Conservation (phyloP, 2,329 filamentous ascomycete species). For the Chaetomium sp. region DNA sequence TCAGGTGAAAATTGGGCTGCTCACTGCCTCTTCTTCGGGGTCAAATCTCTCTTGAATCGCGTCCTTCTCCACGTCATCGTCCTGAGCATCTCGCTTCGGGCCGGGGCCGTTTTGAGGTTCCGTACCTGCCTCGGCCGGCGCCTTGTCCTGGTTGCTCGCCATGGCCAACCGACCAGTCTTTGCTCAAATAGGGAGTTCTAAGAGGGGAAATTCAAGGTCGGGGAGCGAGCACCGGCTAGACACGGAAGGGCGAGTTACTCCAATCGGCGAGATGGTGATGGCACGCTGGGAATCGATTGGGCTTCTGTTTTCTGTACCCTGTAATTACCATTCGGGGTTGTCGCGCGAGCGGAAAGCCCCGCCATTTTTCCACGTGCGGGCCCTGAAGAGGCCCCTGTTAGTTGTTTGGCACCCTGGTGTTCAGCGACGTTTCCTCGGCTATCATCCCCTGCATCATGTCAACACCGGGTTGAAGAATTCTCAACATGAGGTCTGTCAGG, state of each 20-base stretch:
- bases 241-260: neutral
- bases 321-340: too few species aligned
- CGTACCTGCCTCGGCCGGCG: neutral
- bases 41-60: slow-evolving; percentile 35
- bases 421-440: too few species aligned
- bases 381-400: too few species aligned
- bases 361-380: neutral
- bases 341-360: neutral
- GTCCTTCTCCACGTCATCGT: slow-evolving; percentile 25
- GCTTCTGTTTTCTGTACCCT: neutral
- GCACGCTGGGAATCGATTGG: slow-evolving; percentile 5
- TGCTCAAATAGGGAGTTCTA: neutral
- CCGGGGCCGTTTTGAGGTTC: neutral
- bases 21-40: slow-evolving; percentile 51
- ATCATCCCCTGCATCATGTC: too few species aligned
- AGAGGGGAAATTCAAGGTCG: neutral
- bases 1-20: slow-evolving; percentile 19
- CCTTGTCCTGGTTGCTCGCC: slow-evolving; percentile 5
- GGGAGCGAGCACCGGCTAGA: slow-evolving; percentile 3
- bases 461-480: too few species aligned
- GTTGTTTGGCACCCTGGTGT: too few species aligned
- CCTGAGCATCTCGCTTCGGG: slow-evolving; percentile 4
- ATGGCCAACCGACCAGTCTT: neutral
- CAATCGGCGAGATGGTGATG: slow-evolving; percentile 2
- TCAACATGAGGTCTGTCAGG: too few species aligned